A percentile compares a stretch with the other conserved stretches of the same genome.
Evolutionary conservation across 78 protist species (phyloP).

Genomic region (Dictyostelium firmibasis): DNA sequence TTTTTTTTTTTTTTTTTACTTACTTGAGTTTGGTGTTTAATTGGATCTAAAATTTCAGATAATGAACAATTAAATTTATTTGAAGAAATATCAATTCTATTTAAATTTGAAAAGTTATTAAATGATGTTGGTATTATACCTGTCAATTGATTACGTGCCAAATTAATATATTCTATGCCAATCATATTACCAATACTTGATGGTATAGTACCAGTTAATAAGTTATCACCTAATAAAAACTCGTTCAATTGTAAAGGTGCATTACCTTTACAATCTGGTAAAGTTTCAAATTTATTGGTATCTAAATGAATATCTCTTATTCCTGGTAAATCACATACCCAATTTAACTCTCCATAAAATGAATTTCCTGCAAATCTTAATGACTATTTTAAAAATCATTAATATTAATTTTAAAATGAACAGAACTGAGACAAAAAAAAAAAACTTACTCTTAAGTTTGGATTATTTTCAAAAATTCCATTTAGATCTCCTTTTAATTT

Average conservation of each 20-base stretch:
- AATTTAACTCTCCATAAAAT: slow-evolving; percentile 20
- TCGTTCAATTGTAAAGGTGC: background rate
- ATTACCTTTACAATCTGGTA: slow-evolving; percentile 23
- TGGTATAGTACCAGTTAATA: slow-evolving; percentile 9
- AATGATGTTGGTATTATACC: slow-evolving; percentile 28
- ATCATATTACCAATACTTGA: slow-evolving; percentile 11
- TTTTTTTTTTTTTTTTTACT: background rate
- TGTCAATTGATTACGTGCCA: slow-evolving; percentile 23
- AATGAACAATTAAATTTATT: slow-evolving; percentile 51
- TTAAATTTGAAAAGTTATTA: background rate
- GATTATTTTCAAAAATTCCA: background rate
- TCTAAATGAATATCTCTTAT: slow-evolving; percentile 8
- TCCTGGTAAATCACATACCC: slow-evolving; percentile 15
- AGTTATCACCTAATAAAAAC: background rate
- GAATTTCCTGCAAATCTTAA: slow-evolving; percentile 46
- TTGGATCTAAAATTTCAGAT: slow-evolving; percentile 46
- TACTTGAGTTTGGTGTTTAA: slow-evolving; percentile 17
- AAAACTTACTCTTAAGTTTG: background rate
- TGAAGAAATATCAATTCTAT: slow-evolving; percentile 46
- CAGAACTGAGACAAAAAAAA: background rate
- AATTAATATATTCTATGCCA: slow-evolving; percentile 19
- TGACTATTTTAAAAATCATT: background rate
- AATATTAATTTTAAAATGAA: background rate
- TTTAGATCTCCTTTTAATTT: slow-evolving; percentile 11
- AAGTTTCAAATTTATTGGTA: background rate